phyloP scores from a whole-genome alignment of 345 rosid species.

The Geranium brycei region DNA sequence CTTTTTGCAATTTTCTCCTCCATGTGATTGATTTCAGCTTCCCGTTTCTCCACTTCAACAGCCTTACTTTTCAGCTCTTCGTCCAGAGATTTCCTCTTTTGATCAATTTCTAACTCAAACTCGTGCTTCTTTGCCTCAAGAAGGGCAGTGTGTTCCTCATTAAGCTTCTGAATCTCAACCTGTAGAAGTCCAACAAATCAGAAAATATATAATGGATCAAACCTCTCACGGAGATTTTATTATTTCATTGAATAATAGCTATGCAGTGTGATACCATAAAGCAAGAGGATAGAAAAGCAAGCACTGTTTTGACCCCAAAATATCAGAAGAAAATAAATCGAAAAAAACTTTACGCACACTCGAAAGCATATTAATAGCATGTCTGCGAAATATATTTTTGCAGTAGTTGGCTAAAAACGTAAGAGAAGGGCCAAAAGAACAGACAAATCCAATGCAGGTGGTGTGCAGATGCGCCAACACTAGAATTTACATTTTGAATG shows the following conservation, averaged over 20 bases:
- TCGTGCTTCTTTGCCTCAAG: slow-evolving; percentile 55
- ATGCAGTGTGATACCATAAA: too few species aligned
- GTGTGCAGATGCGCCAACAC: background rate
- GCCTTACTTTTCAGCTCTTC: slow-evolving; percentile 58
- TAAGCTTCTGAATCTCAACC: slow-evolving; percentile 66
- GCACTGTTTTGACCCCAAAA: too few species aligned
- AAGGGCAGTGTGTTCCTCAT: slow-evolving; percentile 64
- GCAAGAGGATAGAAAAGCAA: too few species aligned
- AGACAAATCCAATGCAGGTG: too few species aligned
- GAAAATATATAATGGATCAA: background rate
- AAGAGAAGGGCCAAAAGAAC: too few species aligned
- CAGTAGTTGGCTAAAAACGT: too few species aligned
- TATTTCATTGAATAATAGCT: background rate
- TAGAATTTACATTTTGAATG: too few species aligned
- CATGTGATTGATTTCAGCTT: slow-evolving; percentile 65
- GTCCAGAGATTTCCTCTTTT: slow-evolving; percentile 59
- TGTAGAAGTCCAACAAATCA: slow-evolving; percentile 13
- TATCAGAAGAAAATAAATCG: too few species aligned
- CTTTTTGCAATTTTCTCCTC: slow-evolving; percentile 73
- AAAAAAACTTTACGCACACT: too few species aligned
- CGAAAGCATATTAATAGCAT: too few species aligned
- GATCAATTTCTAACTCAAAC: slow-evolving; percentile 68
- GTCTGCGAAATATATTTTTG: too few species aligned
- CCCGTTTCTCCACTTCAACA: slow-evolving; percentile 64
- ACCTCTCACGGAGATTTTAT: too few species aligned